Percentiles rank a stretch among this genome's conserved stretches.
Evolutionary conservation across 371 early-diverging fungal genomes (phyloP).

Genomic region (Parasitella parasitica): DNA sequence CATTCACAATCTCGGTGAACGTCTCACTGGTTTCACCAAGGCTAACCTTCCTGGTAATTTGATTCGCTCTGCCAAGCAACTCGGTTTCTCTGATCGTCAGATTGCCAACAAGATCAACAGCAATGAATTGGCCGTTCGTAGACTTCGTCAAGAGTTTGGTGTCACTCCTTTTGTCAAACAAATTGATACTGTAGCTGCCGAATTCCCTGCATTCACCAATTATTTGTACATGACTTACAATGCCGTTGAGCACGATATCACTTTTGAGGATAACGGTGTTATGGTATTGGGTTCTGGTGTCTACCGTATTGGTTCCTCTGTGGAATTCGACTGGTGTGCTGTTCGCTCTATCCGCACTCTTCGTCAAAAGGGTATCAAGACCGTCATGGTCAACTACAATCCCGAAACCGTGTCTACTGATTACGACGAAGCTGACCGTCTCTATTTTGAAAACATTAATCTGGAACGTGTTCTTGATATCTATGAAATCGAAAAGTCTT

Average conservation of each 20-base stretch:
- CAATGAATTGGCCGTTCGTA: conserved; percentile 88
- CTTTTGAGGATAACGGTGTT: conserved; percentile 83
- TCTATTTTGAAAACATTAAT: conserved; percentile 93
- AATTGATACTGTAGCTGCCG: conserved; percentile 97
- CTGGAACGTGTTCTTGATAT: conserved; percentile 93
- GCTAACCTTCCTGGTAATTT: conserved; percentile 56
- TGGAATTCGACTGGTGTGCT: conserved; percentile 98
- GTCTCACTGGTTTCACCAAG: conserved; percentile 49
- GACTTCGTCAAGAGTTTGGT: conserved; percentile 72
- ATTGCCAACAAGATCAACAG: conserved; percentile 73
- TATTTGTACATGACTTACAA: conserved; percentile 97
- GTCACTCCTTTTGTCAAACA: conserved; percentile 93
- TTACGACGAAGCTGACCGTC: conserved; percentile 93
- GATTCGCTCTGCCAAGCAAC: conserved; percentile 79
- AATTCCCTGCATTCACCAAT: conserved; percentile 95
- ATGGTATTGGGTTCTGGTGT: conserved; percentile 97
- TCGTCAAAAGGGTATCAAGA: conserved; percentile 78
- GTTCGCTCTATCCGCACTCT: conserved; percentile 91
- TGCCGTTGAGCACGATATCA: conserved; percentile 85
- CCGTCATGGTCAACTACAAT: conserved; percentile 97
- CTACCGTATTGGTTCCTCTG: conserved; percentile 94
- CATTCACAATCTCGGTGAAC: conserved; percentile 54
- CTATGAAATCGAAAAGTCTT: conserved; percentile 82
- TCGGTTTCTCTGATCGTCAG: conserved; percentile 92
- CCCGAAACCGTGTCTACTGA: conserved; percentile 97